phyloP scores from a whole-genome alignment of 2,329 filamentous ascomycete species.

The Diaporthe sp. region DNA sequence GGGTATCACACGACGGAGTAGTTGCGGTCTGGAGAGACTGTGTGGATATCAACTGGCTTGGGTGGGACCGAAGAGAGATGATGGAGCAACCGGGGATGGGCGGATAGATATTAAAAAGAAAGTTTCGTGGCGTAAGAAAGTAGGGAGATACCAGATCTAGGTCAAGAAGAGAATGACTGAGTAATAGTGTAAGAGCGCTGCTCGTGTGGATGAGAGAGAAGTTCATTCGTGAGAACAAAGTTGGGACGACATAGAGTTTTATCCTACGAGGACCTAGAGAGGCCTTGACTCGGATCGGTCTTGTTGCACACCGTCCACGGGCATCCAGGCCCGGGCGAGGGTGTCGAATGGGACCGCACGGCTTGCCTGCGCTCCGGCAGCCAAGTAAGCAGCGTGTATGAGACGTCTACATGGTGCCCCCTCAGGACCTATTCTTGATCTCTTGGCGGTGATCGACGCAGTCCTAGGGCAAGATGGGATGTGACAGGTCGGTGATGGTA shows the following conservation, averaged over 20 bases:
- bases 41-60: conserved; percentile 20
- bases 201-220: conserved; percentile 25
- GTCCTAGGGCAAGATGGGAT: conserved; percentile 20
- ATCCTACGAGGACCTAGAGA: conserved; percentile 5
- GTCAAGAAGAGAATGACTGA: conserved; percentile 32
- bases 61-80: background rate
- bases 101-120: conserved; percentile 12
- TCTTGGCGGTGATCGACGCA: conserved; percentile 37
- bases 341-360: conserved; percentile 31
- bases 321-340: background rate
- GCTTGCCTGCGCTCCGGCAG: conserved; percentile 36
- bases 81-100: conserved; percentile 15
- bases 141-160: conserved; percentile 37
- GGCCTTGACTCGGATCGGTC: conserved; percentile 27
- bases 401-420: conserved; percentile 4
- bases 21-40: background rate
- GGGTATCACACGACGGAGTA: conserved; percentile 6
- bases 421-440: conserved; percentile 35
- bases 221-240: conserved; percentile 12
- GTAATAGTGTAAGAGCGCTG: conserved; percentile 27
- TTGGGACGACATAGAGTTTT: conserved; percentile 35
- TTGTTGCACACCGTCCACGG: background rate
- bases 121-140: background rate
- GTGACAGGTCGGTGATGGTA: conserved; percentile 25
- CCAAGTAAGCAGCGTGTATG: conserved; percentile 38